Evolutionary conservation across 495 filamentous ascomycete species (phyloP).

Genomic region (Neurospora sp.): DNA sequence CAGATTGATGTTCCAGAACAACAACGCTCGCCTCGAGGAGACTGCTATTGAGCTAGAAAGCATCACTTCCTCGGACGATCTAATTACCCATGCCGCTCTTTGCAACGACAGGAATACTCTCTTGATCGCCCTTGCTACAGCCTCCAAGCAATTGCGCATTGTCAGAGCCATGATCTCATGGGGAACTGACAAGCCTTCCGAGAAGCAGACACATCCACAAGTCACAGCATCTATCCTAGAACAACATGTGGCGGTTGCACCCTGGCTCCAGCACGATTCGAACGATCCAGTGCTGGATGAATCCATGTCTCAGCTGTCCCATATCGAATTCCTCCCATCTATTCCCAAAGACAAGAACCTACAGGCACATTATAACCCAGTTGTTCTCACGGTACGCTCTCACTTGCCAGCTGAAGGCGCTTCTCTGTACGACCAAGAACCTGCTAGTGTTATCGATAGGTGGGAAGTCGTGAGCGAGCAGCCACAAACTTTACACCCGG

Average conservation of each 20-base stretch:
- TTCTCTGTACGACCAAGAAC: conserved; percentile 47
- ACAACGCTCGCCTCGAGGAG: conserved; percentile 52
- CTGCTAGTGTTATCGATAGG: conserved; percentile 58
- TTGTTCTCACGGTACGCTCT: conserved; percentile 63
- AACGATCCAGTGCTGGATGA: conserved; percentile 34
- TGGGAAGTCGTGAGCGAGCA: conserved; percentile 63
- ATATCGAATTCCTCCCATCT: conserved; percentile 55
- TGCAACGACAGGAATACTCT: conserved; percentile 61
- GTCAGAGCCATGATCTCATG: conserved; percentile 52
- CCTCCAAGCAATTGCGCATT: conserved; percentile 54
- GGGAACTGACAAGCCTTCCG: conserved; percentile 27
- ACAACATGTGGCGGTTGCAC: conserved; percentile 39
- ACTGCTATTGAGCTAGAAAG: conserved; percentile 58
- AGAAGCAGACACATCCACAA: conserved; percentile 27
- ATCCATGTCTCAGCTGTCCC: conserved; percentile 51
- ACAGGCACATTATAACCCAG: conserved; percentile 32
- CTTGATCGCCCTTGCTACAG: conserved; percentile 54
- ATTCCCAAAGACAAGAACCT: conserved; percentile 28
- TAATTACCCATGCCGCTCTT: conserved; percentile 72
- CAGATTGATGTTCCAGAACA: conserved; percentile 54
- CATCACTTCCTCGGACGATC: conserved; percentile 53
- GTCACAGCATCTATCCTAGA: conserved; percentile 36
- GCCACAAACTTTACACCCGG: conserved; percentile 51
- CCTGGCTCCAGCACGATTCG: conserved; percentile 35
- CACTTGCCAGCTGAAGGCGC: conserved; percentile 39